Evolutionary conservation across 306 rosid species (phyloP), one percentile per base, ranked within the genome.

Genomic region (Casuarina equisetifolia): DNA sequence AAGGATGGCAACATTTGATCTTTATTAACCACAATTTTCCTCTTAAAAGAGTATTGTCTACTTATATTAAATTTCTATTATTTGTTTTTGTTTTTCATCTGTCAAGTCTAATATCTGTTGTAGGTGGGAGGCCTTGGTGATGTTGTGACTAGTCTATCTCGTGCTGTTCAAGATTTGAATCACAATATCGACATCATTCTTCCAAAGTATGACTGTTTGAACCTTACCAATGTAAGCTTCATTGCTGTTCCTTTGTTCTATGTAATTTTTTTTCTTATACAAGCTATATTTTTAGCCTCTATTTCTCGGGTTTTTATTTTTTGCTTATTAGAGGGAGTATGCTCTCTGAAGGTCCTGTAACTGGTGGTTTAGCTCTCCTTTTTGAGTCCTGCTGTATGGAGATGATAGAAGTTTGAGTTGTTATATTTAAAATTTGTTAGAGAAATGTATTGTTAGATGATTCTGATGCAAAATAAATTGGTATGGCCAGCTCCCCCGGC

Each of bases 111-210:
- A 59, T 69, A 53, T 83, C 48, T 72, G 51, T 76, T 86, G 75
- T 82, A 93, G 98, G 93, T 93, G 85, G 98, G 98, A 83, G 98
- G 98, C 71, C 98, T 93, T 69, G 98, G 93, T 74, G 98, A 93
- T 74, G 98, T 93, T 81, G 93, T 93, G 61, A 93, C 97, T 75
- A 76, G 98, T 85, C 79, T 93, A 52, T 93, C 98, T 40, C 88
- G 97, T 53, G 98, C 98, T 61, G 85, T 91, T 74, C 92, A 88
- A 53, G 98, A 93, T 79, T 84, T 93, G 84, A 88, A 89, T 79
- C 98, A 93, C 79, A 85, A 82, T 12, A 93, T 91, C 74, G 88
- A 93, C 67, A 79, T 91, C 72, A 64, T 93, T 89, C 90, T 93
- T 84, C 98, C 99, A 9, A 96, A 96, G 85, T 96, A 92, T 83